Evolutionary conservation across 441 rosid genomes (phyloP), one percentile per base, ranked within the genome.

Genomic region (Gossypium gossypioides): DNA sequence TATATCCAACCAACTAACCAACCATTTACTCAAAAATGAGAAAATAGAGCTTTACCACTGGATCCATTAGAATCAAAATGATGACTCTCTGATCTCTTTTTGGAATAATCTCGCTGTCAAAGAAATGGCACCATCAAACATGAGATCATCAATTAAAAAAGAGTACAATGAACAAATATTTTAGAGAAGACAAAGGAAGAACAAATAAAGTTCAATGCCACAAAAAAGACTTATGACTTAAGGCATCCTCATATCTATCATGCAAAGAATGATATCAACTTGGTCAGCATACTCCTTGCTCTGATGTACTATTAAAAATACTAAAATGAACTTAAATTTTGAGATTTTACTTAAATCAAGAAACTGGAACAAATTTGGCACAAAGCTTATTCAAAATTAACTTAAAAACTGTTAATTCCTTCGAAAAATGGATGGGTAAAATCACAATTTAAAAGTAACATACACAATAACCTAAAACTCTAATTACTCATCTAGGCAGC

Each of bases 51-150:
- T 66, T 76, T 83, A 90, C 88, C 94, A 81, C 82, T 82, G 56
- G 83, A 84, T 80, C 97, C 96, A 81, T 87, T 91, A 73, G 85
- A 89, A 71, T 91, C 97, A 77, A 87, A 89, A 81, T 85, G 93
- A 80, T 84, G 90, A 81, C 74, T 75, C 80, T 89, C 98, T 62
- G 72, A 51, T 85, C 94, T 88, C 93, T 77, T 96, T 86, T 80
- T 93, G 65, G 82, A 81, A 79, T 82, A 83, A 72, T 91, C 92
- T 83, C 89, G 87, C 99, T 96, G 93, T 82, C 77, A 69, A 76
- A 68, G 68, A 22, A 80, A 37, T 54, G 55, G 48, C 21, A 63
- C 15, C 72, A 52, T 32, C 32, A 32, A 68, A 29, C 16, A 68
- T 18, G 46, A 68, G 48, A 68, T 18, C 34, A 54, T 52, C 72